Evolutionary conservation across 495 filamentous ascomycete genomes (phyloP), one percentile per base, ranked within the genome.

Genomic region (Xylaria palmicola): DNA sequence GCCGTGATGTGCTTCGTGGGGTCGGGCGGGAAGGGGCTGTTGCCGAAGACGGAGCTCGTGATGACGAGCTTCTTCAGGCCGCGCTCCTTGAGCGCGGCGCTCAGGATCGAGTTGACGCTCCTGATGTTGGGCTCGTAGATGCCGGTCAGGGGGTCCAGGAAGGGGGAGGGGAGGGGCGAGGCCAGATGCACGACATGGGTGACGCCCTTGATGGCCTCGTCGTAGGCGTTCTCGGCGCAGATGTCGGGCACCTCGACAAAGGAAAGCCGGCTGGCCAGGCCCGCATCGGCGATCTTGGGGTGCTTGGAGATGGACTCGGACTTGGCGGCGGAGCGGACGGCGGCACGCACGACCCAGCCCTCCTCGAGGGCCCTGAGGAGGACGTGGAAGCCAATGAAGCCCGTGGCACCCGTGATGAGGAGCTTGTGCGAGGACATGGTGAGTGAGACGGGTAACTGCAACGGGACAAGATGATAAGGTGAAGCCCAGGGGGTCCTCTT

Each of bases 181-280:
- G 80, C 81, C 6, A 79, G 59, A 44, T 84, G 82, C 51, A 84
- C 69, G 52, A 82, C 66, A 47, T 75, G 77, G 24, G 72, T 76
- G 0, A 77, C 75, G 13, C 71, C 78, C 41, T 77, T 62, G 15
- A 81, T 72, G 4, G 75, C 78, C 24, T 76, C 65, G 54, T 80
- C 73, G 62, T 77, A 83, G 6, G 75, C 77, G 15, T 70, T 73
- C 0, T 74, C 54, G 9, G 66, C 65, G 1, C 73, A 26, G 22
- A 82, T 70, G 59, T 84, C 80, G 9, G 79, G 75, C 6, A 84
- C 69, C 10, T 77, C 59, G 32, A 72, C 60, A 29, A 75, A 73
- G 5, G 66, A 63, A 4, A 81, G 72, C 5, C 60, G 54, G 13
- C 49, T 41, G 1, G 63, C 56, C 1, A 65, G 68, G 17, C 62